These are phyloP conservation scores for Byssochlamys sp. DNA, from an alignment of 2,329 filamentous ascomycete species.

Conservation along the genomic window DNA sequence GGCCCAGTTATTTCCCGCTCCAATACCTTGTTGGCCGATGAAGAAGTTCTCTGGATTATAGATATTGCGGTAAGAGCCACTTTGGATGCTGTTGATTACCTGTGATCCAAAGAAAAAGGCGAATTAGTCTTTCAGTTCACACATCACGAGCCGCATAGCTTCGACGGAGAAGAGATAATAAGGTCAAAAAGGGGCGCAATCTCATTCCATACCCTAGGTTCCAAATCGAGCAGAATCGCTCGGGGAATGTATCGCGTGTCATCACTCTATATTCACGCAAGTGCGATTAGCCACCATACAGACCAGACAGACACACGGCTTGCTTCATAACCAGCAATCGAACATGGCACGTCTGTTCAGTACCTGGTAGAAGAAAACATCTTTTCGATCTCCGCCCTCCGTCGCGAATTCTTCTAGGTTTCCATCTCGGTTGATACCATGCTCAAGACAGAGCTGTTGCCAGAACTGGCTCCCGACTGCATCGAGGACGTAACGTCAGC, in stretches of 20 bases:
- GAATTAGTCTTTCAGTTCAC: not conserved
- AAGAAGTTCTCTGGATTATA: conserved; percentile 99
- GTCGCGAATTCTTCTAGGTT: conserved; percentile 97
- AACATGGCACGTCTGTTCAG: not conserved
- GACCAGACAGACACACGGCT: conserved; percentile 1
- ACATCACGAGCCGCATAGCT: conserved; percentile 1
- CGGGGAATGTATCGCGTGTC: conserved; percentile 96
- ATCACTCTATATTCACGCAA: conserved; percentile 61
- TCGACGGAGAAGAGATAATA: conserved; percentile 5
- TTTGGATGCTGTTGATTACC: conserved; percentile 88
- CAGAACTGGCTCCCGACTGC: conserved; percentile 94
- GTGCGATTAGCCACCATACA: not conserved
- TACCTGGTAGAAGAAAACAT: conserved; percentile 93
- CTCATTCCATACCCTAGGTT: conserved; percentile 60
- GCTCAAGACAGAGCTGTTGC: conserved; percentile 96
- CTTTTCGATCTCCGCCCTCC: conserved; percentile 93
- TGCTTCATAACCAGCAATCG: not conserved
- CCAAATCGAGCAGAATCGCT: conserved; percentile 88
- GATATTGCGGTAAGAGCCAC: conserved; percentile 90
- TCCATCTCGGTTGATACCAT: conserved; percentile 93
- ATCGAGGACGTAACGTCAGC: conserved; percentile 20
- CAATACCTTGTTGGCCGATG: conserved; percentile 82
- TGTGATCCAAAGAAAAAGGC: conserved; percentile 14
- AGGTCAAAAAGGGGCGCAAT: not conserved
- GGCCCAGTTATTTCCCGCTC: conserved; percentile 97